Conservation (phyloP, 768 basidiomycete genomes). For the Exidia glandulosa region DNA sequence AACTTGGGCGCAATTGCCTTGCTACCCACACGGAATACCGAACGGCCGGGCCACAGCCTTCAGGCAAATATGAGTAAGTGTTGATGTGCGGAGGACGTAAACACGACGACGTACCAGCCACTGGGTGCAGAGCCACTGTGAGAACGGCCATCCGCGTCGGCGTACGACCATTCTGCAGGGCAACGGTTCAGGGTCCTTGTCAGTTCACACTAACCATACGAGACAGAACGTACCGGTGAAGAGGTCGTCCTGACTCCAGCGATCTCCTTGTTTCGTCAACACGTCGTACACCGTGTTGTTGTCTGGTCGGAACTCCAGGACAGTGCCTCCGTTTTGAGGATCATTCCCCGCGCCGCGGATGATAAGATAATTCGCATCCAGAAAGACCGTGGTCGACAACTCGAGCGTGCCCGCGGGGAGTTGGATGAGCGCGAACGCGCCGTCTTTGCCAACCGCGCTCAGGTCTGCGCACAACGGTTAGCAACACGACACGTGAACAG, state of each 20-base stretch:
- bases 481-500: too few species aligned
- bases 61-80: not conserved
- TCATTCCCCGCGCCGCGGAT: not conserved
- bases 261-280: not conserved
- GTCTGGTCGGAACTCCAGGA: not conserved
- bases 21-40: not conserved
- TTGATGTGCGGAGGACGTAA: not conserved
- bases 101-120: not conserved
- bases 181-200: not conserved
- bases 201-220: not conserved
- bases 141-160: not conserved
- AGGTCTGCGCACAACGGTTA: too few species aligned
- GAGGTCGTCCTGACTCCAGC: not conserved
- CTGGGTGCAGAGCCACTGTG: not conserved
- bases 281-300: not conserved
- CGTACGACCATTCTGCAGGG: not conserved
- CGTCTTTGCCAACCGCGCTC: not conserved
- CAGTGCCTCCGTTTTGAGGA: not conserved
- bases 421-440: not conserved
- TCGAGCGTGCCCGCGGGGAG: not conserved
- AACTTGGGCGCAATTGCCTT: not conserved
- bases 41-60: not conserved
- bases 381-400: not conserved
- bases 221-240: not conserved
- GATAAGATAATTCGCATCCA: not conserved